Base-by-base conservation (phyloP, 1,284 basidiomycete genomes). In the Somion occarium region DNA sequence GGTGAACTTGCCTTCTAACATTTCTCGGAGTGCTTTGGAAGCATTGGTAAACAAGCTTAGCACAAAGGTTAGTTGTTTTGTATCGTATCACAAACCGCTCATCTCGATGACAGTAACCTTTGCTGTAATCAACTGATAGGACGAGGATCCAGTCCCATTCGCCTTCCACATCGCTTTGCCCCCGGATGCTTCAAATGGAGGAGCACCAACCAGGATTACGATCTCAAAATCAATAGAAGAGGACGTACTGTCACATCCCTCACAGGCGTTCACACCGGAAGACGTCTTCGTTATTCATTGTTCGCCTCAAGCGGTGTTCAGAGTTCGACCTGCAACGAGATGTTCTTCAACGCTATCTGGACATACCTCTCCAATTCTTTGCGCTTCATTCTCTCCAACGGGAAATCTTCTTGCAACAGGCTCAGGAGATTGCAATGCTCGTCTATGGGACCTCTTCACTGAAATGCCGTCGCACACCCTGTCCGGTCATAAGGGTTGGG, bases 301-400 rank as follows among this genome's bases (percentile, higher is more conserved):
- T 67, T 85, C 94, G 38, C 96, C 97, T 2, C 94, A 98, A 68
- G 94, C 95, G 18, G 91, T 99, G 1, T 99, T 98, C 72, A 85
- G 87, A 58, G 96, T 99, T 12, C 78, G 95, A 58, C 92, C 92
- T 38, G 93, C 97, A 15, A 94, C 92, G 38, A 73, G 96, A 55
- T 98, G 96, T 68, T 94, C 91, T 15, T 91, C 91, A 22, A 97
- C 93, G 9, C 75, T 99, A 44, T 87, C 88, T 53, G 93, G 93
- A 13, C 97, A 99, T 63, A 82, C 86, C 5, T 91, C 93, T 0
- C 93, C 96, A 0, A 99, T 99, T 56, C 77, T 98, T 5, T 99
- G 95, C 66, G 93, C 93, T 45, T 85, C 93, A 0, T 97, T 98
- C 66, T 97, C 93, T 3, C 96, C 96, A 0, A 96, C 94, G 0